Base-by-base conservation (phyloP, 768 basidiomycete species). In the Collybia sp. region DNA sequence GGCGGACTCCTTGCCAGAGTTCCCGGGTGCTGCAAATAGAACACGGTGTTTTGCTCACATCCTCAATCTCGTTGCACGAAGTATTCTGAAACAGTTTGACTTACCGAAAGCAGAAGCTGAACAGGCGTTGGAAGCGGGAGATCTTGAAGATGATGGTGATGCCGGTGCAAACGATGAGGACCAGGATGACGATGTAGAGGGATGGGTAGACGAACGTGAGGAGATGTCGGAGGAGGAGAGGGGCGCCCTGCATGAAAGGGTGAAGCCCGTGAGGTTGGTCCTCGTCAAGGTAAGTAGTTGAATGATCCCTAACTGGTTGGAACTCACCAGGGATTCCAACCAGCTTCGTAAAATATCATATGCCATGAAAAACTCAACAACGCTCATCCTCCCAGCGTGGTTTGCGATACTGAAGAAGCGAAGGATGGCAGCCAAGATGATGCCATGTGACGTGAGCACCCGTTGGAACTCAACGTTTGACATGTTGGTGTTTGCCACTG, bases 11-110 rank as follows among this genome's bases (percentile, higher is more conserved):
- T 5, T 74, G 0, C 32, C 18, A 0, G 17, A n/a, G 0, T 70
- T 64, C 42, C 45, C 48, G 3, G 64, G 66, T 18, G 12, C 18
- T 0, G 47, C 41, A 0, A 65, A 56, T 25, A 64, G 54, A 2
- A 58, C 54, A 0, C 44, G 55, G 12, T n/a, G n/a, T n/a, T n/a
- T n/a, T n/a, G n/a, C n/a, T n/a, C n/a, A n/a, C n/a, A n/a, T n/a
- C n/a, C n/a, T 71, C 20, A 72, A 69, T 35, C 54, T 76, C 0
- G 54, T 68, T 2, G 66, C 65, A 0, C 67, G 69, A 38, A 52
- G 48, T 0, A n/a, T 70, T 0, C 16, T 73, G 0, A 2, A 40
- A 0, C 53, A 56, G 42, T 75, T 73, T 52, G 66, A 73, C 15
- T 33, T 60, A 18, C 52, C 56, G 9, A 48, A 56, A 31, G 31